Percentiles rank a stretch among this genome's conserved stretches.
phyloP scores from a whole-genome alignment of 768 basidiomycete genomes.

The Grammothele lineata region DNA sequence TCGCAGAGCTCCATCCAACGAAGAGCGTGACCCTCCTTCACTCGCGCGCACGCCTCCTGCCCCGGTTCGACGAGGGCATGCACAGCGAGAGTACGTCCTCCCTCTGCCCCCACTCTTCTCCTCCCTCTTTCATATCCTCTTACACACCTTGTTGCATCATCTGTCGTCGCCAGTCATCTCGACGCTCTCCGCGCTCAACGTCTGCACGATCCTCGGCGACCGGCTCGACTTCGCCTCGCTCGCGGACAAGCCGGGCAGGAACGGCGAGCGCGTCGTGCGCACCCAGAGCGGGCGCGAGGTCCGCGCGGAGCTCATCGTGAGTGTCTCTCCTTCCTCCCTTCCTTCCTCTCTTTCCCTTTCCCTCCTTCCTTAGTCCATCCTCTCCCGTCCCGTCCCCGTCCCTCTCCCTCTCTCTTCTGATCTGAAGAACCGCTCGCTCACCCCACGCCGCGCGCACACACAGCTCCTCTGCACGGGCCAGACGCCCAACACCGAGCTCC shows the following conservation, averaged over 20 bases:
- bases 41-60: constrained; percentile 50
- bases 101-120: background rate
- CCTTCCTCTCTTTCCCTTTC: no score
- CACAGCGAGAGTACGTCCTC: constrained; percentile 44
- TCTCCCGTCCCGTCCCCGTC: no score
- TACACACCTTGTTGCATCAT: background rate
- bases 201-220: constrained; percentile 51
- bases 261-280: constrained; percentile 31
- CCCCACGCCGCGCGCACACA: background rate
- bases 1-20: constrained; percentile 46
- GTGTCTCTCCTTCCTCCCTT: constrained; percentile 15
- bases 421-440: background rate
- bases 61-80: constrained; percentile 47
- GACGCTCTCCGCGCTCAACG: constrained; percentile 23
- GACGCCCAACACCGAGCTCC: constrained; percentile 47
- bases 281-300: constrained; percentile 49
- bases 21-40: constrained; percentile 58
- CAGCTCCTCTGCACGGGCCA: constrained; percentile 63
- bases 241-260: constrained; percentile 2
- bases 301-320: constrained; percentile 48
- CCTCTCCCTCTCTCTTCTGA: background rate
- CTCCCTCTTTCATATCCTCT: background rate
- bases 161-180: constrained; percentile 14
- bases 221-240: constrained; percentile 42
- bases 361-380: no score